Conservation (phyloP, 345 rosid species). For the Arabidopsis suecica region DNA sequence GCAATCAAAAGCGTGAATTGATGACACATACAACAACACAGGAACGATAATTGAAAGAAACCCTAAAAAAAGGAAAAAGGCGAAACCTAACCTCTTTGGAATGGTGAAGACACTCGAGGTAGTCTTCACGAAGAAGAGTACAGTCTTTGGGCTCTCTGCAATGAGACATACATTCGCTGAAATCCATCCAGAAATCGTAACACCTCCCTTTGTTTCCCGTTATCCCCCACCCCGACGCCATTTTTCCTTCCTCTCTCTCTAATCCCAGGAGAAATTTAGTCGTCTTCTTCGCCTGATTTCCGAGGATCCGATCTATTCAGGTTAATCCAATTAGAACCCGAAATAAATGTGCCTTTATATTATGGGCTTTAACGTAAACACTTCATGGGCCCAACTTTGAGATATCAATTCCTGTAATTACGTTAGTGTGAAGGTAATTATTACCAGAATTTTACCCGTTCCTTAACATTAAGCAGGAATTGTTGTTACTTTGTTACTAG, state of each 20-base stretch:
- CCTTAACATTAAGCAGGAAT: not conserved
- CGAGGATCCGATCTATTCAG: slow-evolving; percentile 22
- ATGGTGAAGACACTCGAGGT: slow-evolving; percentile 96
- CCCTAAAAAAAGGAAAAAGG: not conserved
- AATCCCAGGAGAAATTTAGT: slow-evolving; percentile 5
- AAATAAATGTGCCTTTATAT: not conserved
- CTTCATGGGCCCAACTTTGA: too few species aligned
- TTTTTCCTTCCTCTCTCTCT: slow-evolving; percentile 29
- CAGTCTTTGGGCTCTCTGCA: slow-evolving; percentile 98
- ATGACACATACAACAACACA: not conserved
- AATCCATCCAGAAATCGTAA: slow-evolving; percentile 76
- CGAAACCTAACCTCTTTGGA: slow-evolving; percentile 71
- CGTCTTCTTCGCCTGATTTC: slow-evolving; percentile 6
- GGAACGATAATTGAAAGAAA: not conserved
- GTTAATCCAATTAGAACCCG: slow-evolving; percentile 9
- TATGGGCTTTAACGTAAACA: not conserved
- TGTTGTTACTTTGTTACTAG: too few species aligned
- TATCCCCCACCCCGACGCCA: slow-evolving; percentile 99
- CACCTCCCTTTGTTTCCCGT: slow-evolving; percentile 93
- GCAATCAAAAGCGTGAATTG: not conserved
- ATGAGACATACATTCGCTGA: slow-evolving; percentile 92
- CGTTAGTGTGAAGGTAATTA: too few species aligned
- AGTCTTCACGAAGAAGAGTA: slow-evolving; percentile 83
- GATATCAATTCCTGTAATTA: too few species aligned
- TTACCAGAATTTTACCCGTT: too few species aligned